Conservation (phyloP, 768 basidiomycete genomes). For the Russula abietina region DNA sequence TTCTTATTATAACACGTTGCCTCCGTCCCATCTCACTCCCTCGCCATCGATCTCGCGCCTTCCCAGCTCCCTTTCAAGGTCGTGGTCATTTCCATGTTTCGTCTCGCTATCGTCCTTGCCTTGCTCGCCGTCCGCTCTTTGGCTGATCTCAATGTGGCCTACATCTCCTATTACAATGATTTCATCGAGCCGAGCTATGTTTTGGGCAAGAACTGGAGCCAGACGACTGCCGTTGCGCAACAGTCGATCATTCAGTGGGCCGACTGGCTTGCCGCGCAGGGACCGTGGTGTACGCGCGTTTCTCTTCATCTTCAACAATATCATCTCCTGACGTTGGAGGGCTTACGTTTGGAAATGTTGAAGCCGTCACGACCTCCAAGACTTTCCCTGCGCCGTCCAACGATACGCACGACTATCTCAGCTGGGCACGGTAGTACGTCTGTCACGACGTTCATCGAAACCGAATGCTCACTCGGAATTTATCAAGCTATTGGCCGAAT, state of each 20-base stretch:
- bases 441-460: not conserved
- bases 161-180: slow-evolving; percentile 16
- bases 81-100: not conserved
- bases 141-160: slow-evolving; percentile 2
- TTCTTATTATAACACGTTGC: not conserved
- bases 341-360: not conserved
- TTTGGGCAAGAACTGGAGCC: slow-evolving; percentile 14
- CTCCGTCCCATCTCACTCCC: not conserved
- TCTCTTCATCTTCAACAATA: not conserved
- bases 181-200: slow-evolving; percentile 22
- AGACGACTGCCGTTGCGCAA: slow-evolving; percentile 16
- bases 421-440: slow-evolving; percentile 24
- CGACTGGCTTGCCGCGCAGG: slow-evolving; percentile 20
- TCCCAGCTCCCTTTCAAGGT: not conserved
- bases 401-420: slow-evolving; percentile 22
- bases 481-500: slow-evolving; percentile 28
- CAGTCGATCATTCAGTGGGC: slow-evolving; percentile 23
- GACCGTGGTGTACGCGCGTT: slow-evolving; percentile 22
- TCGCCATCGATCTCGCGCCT: not conserved
- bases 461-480: not conserved
- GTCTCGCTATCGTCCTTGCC: slow-evolving; percentile 5
- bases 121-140: slow-evolving; percentile 17
- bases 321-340: not conserved
- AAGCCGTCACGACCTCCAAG: slow-evolving; percentile 27
- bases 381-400: slow-evolving; percentile 4